Conservation (phyloP, 768 basidiomycete genomes). For the Naganishia friedmannii region DNA sequence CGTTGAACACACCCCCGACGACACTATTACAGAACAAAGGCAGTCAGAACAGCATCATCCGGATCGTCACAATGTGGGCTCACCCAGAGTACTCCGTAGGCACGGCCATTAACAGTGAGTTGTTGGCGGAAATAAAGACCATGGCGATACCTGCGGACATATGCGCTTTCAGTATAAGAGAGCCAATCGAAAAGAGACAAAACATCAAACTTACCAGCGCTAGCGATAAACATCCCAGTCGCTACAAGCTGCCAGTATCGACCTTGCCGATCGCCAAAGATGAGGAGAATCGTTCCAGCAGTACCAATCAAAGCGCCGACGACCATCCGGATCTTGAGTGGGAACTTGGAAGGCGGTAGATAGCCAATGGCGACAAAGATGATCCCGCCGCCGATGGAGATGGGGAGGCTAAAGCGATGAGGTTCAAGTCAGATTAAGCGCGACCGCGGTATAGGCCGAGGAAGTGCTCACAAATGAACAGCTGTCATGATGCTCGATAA, state of each 20-base stretch:
- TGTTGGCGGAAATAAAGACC: constrained; percentile 28
- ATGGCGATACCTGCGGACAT: constrained; percentile 25
- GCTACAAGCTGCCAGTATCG: constrained; percentile 26
- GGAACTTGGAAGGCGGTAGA: constrained; percentile 17
- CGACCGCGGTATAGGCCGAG: neutral
- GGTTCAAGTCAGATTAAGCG: neutral
- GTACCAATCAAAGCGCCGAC: constrained; percentile 23
- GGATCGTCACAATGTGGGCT: neutral
- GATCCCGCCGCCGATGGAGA: constrained; percentile 30
- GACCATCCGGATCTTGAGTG: constrained; percentile 27
- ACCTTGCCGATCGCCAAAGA: constrained; percentile 13
- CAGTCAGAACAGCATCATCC: neutral
- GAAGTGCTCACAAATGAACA: constrained; percentile 24
- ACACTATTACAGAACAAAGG: neutral
- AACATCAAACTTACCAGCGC: constrained; percentile 15
- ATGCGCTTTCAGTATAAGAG: neutral
- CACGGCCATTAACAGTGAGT: constrained; percentile 24
- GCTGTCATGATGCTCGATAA: constrained; percentile 28
- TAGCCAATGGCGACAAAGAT: constrained; percentile 31
- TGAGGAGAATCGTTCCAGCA: constrained; percentile 23
- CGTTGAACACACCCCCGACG: constrained; percentile 32
- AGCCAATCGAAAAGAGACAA: neutral
- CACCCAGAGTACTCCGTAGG: constrained; percentile 27
- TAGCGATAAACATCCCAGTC: constrained; percentile 25
- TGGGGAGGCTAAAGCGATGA: constrained; percentile 18